Conservation (phyloP, 441 rosid genomes). For the Viola pubescens region DNA sequence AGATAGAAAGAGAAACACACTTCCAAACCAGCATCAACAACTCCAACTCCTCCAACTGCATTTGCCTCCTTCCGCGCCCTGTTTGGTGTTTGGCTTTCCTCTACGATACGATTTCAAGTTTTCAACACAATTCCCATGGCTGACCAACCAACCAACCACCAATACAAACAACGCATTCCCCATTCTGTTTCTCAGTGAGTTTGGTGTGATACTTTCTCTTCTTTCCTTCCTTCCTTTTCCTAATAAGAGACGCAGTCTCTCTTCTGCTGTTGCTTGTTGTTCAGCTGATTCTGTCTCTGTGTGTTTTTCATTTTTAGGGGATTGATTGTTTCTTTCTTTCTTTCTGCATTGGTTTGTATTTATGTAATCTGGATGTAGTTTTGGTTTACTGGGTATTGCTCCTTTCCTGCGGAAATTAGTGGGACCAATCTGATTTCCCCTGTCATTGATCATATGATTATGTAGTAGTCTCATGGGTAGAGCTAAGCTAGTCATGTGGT, state of each 20-base stretch:
- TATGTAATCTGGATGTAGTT: constrained; percentile 7
- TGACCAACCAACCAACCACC: not conserved
- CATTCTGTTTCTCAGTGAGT: not conserved
- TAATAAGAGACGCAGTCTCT: too few species aligned
- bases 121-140: not conserved
- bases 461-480: not conserved
- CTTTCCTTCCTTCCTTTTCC: not conserved
- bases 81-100: constrained; percentile 20
- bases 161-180: not conserved
- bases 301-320: not conserved
- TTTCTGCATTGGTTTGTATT: not conserved
- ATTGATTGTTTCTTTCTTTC: constrained; percentile 8
- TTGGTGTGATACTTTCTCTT: not conserved
- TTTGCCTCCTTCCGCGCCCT: constrained; percentile 8
- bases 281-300: not conserved
- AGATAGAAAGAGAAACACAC: constrained; percentile 11
- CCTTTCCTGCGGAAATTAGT: not conserved
- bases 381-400: not conserved
- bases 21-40: not conserved
- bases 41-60: constrained; percentile 5
- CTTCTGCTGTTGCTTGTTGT: not conserved
- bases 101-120: constrained; percentile 17
- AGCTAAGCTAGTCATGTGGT: constrained; percentile 5
- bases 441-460: not conserved
- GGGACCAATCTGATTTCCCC: not conserved